Evolutionary conservation across 176 grass and related monocot genomes (phyloP).

Genomic region (Hsuehochloa calcarea): DNA sequence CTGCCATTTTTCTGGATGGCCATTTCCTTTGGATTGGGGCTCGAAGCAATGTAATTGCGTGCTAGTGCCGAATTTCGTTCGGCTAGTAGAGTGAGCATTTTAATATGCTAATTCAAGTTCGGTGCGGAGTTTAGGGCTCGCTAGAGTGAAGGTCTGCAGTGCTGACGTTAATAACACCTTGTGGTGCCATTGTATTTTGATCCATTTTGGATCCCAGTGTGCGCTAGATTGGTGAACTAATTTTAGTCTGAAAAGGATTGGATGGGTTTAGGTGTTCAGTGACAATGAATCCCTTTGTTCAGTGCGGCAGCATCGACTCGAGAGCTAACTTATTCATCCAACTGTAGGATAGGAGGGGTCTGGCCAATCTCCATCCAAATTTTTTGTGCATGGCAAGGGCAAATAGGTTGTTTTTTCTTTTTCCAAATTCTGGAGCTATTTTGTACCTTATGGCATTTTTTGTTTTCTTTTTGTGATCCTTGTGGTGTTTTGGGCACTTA

Average conservation of each 20-base stretch:
- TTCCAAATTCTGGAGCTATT: background rate
- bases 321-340: background rate
- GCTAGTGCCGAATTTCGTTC: conserved; percentile 10
- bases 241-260: background rate
- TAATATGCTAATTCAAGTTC: background rate
- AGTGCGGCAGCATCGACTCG: background rate
- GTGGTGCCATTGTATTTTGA: background rate
- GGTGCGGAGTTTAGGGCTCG: background rate
- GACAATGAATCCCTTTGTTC: background rate
- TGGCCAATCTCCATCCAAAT: background rate
- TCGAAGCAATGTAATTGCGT: background rate
- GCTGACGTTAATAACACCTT: background rate
- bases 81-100: background rate
- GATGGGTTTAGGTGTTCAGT: background rate
- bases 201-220: background rate
- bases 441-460: background rate
- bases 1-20: background rate
- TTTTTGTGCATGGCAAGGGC: background rate
- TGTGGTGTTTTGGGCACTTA: background rate
- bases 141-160: background rate
- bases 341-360: background rate
- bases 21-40: conserved; percentile 1
- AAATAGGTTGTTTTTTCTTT: background rate
- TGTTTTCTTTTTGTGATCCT: background rate
- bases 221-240: background rate